Conservation (phyloP, 2,329 filamentous ascomycete species). For the Phaeosphaeriaceae sp. region DNA sequence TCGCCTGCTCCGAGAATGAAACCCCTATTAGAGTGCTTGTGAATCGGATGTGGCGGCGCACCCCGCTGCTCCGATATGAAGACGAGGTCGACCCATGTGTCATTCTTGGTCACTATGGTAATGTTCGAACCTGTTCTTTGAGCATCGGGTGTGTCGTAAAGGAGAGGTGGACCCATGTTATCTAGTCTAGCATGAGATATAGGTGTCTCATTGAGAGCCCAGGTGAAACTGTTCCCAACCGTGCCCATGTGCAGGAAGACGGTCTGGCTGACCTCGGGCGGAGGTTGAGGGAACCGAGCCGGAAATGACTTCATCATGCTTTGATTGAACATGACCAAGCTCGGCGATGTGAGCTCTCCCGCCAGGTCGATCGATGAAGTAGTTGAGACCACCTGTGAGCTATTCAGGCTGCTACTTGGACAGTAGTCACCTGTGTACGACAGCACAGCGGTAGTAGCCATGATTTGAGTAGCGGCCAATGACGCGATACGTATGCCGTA, state of each 20-base stretch:
- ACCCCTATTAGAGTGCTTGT: constrained; percentile 70
- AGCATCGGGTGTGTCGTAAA: constrained; percentile 49
- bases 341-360: constrained; percentile 52
- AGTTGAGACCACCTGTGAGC: constrained; percentile 11
- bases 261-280: constrained; percentile 54
- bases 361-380: constrained; percentile 58
- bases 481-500: constrained; percentile 65
- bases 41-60: constrained; percentile 66
- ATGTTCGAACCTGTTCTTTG: constrained; percentile 51
- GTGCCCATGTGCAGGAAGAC: constrained; percentile 47
- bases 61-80: constrained; percentile 25
- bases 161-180: constrained; percentile 54
- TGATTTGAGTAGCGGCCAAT: constrained; percentile 59
- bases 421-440: constrained; percentile 39
- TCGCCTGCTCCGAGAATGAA: constrained; percentile 62
- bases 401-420: constrained; percentile 17
- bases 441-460: constrained; percentile 61
- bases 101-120: constrained; percentile 48
- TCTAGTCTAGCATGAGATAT: constrained; percentile 49
- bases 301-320: constrained; percentile 57
- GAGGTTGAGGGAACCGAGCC: constrained; percentile 47
- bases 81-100: constrained; percentile 44
- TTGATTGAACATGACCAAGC: constrained; percentile 52
- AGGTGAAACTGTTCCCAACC: constrained; percentile 56
- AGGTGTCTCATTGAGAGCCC: constrained; percentile 59